Evolutionary conservation across 495 filamentous ascomycete species (phyloP).

Genomic region (Peziza echinospora): DNA sequence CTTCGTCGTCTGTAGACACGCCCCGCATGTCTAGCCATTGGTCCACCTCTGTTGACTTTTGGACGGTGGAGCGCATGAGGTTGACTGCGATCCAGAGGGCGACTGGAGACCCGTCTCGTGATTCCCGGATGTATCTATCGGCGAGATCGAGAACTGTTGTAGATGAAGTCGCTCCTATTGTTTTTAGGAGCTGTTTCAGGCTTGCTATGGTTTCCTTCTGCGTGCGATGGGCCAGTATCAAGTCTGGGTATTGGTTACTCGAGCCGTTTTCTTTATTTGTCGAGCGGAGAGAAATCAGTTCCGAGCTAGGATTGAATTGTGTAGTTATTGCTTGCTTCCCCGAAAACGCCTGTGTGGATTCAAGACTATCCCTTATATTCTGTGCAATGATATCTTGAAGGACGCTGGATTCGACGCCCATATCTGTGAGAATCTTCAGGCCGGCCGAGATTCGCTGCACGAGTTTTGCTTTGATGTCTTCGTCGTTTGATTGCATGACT

Average conservation of each 20-base stretch:
- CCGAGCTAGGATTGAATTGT: not conserved
- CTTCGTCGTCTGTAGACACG: conserved; percentile 26
- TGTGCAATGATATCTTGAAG: conserved; percentile 45
- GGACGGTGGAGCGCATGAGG: conserved; percentile 35
- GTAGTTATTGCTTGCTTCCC: not conserved
- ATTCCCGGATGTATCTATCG: conserved; percentile 15
- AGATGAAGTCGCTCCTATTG: conserved; percentile 21
- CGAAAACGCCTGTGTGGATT: not conserved
- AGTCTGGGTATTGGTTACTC: conserved; percentile 30
- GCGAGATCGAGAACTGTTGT: conserved; percentile 14
- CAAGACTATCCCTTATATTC: conserved; percentile 39
- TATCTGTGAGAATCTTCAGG: conserved; percentile 41
- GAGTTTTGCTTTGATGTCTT: conserved; percentile 45
- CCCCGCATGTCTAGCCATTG: conserved; percentile 39
- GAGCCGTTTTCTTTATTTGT: not conserved
- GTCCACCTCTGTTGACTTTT: conserved; percentile 33
- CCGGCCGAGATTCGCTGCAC: conserved; percentile 53
- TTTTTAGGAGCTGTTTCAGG: conserved; percentile 27
- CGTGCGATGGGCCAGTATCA: conserved; percentile 42
- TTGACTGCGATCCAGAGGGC: conserved; percentile 68
- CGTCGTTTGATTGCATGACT: conserved; percentile 67
- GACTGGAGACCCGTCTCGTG: conserved; percentile 1
- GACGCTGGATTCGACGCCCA: conserved; percentile 45
- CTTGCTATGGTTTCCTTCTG: conserved; percentile 36
- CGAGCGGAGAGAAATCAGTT: not conserved